These are phyloP conservation scores for rapeseed (Brassica napus) DNA, from an alignment of 345 rosid genomes.

Conservation along the genomic window Da-Ae NC_063444.1:13593001-13593500, in stretches of 20 bases:
- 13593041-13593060: too few species aligned
- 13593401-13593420: background rate
- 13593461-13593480: background rate
- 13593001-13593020: too few species aligned
- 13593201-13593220: background rate
- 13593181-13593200: background rate
- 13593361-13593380: background rate
- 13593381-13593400: background rate
- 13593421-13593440: background rate
- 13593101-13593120: too few species aligned
- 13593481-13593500: background rate
- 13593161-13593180: background rate
- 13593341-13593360: background rate
- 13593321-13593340: background rate
- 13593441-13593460: background rate
- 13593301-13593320: background rate
- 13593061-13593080: too few species aligned
- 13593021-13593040: too few species aligned
- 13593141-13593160: background rate
- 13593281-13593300: background rate
- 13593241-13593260: background rate
- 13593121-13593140: background rate
- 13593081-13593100: too few species aligned
- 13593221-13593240: background rate
- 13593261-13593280: background rate